Percentiles rank a stretch among this genome's conserved stretches.
Conservation (phyloP, 2,329 filamentous ascomycete species). For the Hypoxylon sp. region DNA sequence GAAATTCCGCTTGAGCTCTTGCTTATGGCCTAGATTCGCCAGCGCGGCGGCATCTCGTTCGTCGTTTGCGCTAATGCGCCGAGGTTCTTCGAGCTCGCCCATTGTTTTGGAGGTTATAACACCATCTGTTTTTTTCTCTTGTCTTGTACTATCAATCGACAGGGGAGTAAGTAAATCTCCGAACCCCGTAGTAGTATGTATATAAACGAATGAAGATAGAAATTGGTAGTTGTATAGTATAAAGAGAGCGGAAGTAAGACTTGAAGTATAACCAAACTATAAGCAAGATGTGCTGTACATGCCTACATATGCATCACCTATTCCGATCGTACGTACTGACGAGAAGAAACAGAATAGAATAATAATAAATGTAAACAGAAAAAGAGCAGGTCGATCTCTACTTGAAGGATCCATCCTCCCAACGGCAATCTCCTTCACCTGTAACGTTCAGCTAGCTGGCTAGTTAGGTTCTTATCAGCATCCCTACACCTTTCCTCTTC, state of each 20-base stretch:
- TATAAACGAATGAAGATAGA: too few relatives aligned
- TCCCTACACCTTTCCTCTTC: conserved; percentile 2
- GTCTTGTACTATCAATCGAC: too few relatives aligned
- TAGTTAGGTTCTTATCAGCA: conserved; percentile 21
- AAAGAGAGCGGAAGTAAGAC: too few relatives aligned
- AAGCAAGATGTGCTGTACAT: background rate
- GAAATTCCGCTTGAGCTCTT: conserved; percentile 60
- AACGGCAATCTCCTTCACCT: too few relatives aligned
- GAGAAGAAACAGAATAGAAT: background rate
- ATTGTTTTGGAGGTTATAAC: conserved; percentile 12
- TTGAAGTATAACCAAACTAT: background rate
- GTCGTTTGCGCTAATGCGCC: conserved; percentile 14
- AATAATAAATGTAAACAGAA: too few relatives aligned
- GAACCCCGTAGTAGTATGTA: too few relatives aligned
- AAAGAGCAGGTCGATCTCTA: too few relatives aligned
- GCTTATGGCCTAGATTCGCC: conserved; percentile 56
- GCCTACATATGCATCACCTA: too few relatives aligned
- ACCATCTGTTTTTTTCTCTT: conserved; percentile 6
- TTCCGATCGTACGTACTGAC: too few relatives aligned
- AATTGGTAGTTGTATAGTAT: too few relatives aligned
- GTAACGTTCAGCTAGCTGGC: background rate
- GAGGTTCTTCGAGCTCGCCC: conserved; percentile 20
- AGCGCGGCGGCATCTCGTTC: conserved; percentile 50
- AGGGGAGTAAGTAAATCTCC: too few relatives aligned
- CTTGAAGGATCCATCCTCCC: too few relatives aligned